Evolutionary conservation across 495 filamentous ascomycete genomes (phyloP), one percentile per base, ranked within the genome.

Genomic region (Astrothelium subdiscretum): DNA sequence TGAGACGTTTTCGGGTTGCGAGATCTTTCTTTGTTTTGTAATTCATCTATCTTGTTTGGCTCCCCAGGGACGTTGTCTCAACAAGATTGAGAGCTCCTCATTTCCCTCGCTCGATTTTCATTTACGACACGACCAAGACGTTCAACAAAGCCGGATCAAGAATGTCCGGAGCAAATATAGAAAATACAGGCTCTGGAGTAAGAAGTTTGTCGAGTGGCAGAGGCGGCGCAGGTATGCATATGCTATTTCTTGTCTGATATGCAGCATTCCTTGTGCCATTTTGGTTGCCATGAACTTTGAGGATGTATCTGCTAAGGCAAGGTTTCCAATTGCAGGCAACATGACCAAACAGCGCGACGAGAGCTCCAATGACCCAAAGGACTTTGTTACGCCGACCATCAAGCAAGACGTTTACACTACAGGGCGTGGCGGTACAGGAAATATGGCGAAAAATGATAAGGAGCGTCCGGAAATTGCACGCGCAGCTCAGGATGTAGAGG

Each of bases 401-500:
- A 96, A 95, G 75, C 80, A 80, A 24, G 77, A 87, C 18, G 76
- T 90, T 63, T 92, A 90, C 69, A 95, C 92, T 4, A 97, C 92
- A 22, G 92, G 85, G 35, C 84, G 85, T 63, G 85, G 85, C 26
- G 85, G 85, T 51, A 64, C 68, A 29, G 74, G 74, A 60, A 76
- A 76, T 65, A 75, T 76, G 64, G 72, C 68, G 5, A 63, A 65
- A n/a, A 75, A 74, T 62, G 70, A 75, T 48, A 63, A 68, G n/a
- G 42, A 43, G n/a, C 63, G 70, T 65, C 69, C 75, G 15, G 82
- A 85, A 66, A 75, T 90, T 66, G 89, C 92, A 43, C 83, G 92
- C 59, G 78, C 81, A 52, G 85, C 83, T 35, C 92, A 97, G 72
- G 92, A 96, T 70, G 89, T 96, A 61, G 83, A 81, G 58, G 71